Base-by-base conservation (phyloP, 108 stramenopile genomes). In the Discostella pseudostelligera region DNA sequence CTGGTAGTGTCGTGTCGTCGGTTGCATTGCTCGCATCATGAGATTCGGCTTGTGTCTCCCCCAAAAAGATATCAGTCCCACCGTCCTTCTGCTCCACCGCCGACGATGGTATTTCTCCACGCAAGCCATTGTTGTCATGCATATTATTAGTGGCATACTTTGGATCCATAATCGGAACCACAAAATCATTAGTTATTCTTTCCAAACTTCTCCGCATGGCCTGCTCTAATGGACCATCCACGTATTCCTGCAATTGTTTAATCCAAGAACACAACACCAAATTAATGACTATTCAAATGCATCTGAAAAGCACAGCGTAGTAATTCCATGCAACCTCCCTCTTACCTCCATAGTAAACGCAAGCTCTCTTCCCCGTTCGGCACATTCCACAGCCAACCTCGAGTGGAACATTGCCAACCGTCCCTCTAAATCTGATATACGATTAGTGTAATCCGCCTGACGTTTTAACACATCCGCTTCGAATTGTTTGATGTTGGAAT, bases 331-430 rank as follows among this genome's bases (percentile, higher is more conserved):
- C 17, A 50, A 22, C 2, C 17, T 56, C 55, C n/a, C n/a, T n/a
- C n/a, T n/a, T n/a, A 56, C 55, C 55, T 66, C 65, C 59, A 66
- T 46, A 6, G 73, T 74, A 46, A 59, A 48, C 2, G 63, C 53
- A 55, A 66, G 73, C 39, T 74, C 73, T 37, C 65, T 42, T 32
- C 59, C 73, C 53, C 73, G 28, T 48, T 74, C 65, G 32, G 73
- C 65, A 55, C 49, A 59, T 43, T 74, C 73, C 44, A 59, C 55
- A 0, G 73, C 73, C 65, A 74, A 39, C 49, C 65, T 49, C 11
- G 73, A 50, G 32, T 74, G 73, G 24, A 75, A 75, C 17, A 75
- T 35, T 8, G 74, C 74, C 10, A 75, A 39, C 16, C 74, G 51
- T 5, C 56, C 65, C 39, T 75, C 74, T 4, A 75, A 28, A 20